These are phyloP conservation scores for Gentiana straminea DNA, from an alignment of 257 asterid genomes.

Conservation along the genomic window DNA sequence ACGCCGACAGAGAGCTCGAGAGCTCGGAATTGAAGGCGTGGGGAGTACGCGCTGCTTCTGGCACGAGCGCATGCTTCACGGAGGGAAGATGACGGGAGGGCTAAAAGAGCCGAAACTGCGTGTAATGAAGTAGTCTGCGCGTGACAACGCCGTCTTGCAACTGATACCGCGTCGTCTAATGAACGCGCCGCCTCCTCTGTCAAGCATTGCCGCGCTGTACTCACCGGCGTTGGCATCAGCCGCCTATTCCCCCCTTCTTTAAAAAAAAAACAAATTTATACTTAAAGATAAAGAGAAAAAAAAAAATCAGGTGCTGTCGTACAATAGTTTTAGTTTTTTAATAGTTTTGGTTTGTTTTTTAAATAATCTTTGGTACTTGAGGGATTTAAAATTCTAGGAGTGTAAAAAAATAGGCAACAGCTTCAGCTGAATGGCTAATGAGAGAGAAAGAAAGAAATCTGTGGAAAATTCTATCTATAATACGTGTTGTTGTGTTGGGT, in stretches of 20 bases:
- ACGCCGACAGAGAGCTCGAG: constrained; percentile 67
- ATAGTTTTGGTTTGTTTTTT: constrained; percentile 4
- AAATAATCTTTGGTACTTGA: background rate
- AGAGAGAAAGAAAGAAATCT: constrained; percentile 5
- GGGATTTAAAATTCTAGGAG: constrained; percentile 10
- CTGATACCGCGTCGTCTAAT: constrained; percentile 69
- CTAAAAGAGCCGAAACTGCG: constrained; percentile 64
- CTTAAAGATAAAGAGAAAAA: background rate
- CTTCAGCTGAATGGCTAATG: constrained; percentile 12
- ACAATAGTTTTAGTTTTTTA: constrained; percentile 13
- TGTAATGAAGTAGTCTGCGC: constrained; percentile 88
- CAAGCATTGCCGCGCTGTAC: constrained; percentile 77
- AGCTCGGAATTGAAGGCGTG: constrained; percentile 76
- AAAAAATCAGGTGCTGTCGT: constrained; percentile 3
- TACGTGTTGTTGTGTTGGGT: constrained; percentile 1
- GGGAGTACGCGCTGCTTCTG: constrained; percentile 57
- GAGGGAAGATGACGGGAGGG: constrained; percentile 52
- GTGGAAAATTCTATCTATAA: constrained; percentile 12
- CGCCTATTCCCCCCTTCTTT: constrained; percentile 12
- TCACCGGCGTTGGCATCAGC: constrained; percentile 98
- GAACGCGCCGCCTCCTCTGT: constrained; percentile 71
- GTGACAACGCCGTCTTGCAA: constrained; percentile 77
- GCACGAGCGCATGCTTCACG: constrained; percentile 80
- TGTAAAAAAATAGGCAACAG: constrained; percentile 15
- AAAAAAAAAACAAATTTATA: background rate